Percentiles rank a stretch among this genome's conserved stretches.
phyloP scores from a whole-genome alignment of 2,329 filamentous ascomycete species.

The Sporothrix variecibatus region DNA sequence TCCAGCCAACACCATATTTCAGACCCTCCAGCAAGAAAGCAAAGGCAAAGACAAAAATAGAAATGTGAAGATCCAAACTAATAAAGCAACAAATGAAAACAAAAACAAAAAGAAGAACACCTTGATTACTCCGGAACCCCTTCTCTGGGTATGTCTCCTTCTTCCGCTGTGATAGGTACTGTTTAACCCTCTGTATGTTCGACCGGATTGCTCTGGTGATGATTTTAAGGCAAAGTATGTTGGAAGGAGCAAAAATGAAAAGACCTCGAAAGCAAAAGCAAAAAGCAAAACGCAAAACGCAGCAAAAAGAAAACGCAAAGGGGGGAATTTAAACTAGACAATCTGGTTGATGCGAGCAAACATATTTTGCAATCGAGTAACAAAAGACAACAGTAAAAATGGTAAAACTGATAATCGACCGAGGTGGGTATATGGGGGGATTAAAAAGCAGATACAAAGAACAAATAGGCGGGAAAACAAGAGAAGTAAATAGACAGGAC shows the following conservation, averaged over 20 bases:
- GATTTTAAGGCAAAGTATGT: background rate
- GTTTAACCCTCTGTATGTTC: conserved; percentile 12
- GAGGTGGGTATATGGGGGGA: conserved; percentile 15
- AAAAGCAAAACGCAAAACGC: background rate
- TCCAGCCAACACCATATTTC: background rate
- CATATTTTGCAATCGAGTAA: background rate
- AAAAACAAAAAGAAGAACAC: background rate
- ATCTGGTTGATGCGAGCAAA: conserved; percentile 12
- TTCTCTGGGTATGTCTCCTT: background rate
- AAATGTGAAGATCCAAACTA: background rate
- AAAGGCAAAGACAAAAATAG: background rate
- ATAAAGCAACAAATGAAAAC: background rate
- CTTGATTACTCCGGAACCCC: background rate
- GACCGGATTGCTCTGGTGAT: conserved; percentile 3
- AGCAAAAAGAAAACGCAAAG: background rate
- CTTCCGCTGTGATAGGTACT: conserved; percentile 13
- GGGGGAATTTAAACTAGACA: conserved; percentile 1
- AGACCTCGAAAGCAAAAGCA: background rate
- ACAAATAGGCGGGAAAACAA: background rate
- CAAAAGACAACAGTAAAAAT: background rate
- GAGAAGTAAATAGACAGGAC: background rate
- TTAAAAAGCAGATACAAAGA: conserved; percentile 6
- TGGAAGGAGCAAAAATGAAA: background rate
- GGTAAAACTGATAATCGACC: background rate
- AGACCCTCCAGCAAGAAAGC: background rate